These are phyloP conservation scores for Lipomyces spencermartinsiae DNA, from an alignment of 805 yeast species.

Conservation along the genomic window DNA sequence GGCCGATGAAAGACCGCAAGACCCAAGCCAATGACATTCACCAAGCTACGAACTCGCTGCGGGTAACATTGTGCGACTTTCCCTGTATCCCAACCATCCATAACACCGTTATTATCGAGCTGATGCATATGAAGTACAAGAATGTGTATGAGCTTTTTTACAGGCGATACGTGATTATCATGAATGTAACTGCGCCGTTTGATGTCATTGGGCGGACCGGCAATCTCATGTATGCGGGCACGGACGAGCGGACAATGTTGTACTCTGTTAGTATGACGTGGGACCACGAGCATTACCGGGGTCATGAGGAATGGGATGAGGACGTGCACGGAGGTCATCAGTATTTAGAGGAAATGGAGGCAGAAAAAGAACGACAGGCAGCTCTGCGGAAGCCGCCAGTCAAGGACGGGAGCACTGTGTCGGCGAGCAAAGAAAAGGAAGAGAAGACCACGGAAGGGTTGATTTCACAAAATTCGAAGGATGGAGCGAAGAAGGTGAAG, in stretches of 20 bases:
- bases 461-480: neutral
- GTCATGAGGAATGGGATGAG: slow-evolving; percentile 28
- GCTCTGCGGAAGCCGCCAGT: neutral
- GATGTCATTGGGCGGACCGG: slow-evolving; percentile 30
- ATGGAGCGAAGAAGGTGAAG: neutral
- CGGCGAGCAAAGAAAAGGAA: neutral
- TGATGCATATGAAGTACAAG: slow-evolving; percentile 27
- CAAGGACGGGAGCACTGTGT: neutral
- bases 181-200: slow-evolving; percentile 34
- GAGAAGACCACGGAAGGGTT: too few relatives aligned
- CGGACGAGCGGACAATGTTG: slow-evolving; percentile 21
- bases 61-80: slow-evolving; percentile 33
- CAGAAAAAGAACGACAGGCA: neutral
- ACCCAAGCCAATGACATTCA: slow-evolving; percentile 22
- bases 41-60: slow-evolving; percentile 29
- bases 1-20: neutral
- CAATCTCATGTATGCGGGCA: slow-evolving; percentile 24
- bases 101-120: slow-evolving; percentile 29
- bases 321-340: slow-evolving; percentile 22
- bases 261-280: slow-evolving; percentile 30
- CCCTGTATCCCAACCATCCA: slow-evolving; percentile 36
- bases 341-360: slow-evolving; percentile 1
- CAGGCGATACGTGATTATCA: slow-evolving; percentile 24
- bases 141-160: slow-evolving; percentile 22
- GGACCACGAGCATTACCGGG: slow-evolving; percentile 16